Evolutionary conservation across 768 basidiomycete species (phyloP).

Genomic region (Suillus subluteus): DNA sequence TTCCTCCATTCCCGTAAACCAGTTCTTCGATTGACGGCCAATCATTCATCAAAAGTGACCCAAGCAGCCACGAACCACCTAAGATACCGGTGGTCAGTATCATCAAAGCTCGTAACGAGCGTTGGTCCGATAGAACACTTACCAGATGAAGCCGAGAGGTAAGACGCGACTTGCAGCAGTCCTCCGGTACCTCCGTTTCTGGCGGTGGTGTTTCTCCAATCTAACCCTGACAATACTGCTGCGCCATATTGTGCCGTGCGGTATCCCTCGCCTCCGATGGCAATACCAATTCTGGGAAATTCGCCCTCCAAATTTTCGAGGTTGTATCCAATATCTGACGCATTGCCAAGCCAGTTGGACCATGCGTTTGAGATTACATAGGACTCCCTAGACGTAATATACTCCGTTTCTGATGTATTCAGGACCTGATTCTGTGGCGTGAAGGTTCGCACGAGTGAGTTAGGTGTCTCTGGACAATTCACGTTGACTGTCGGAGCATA

Average conservation of each 20-base stretch:
- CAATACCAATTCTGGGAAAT: conserved; percentile 61
- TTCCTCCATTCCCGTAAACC: conserved; percentile 56
- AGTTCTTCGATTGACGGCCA: conserved; percentile 61
- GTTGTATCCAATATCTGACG: conserved; percentile 55
- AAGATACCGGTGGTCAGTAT: neutral
- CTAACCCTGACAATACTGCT: conserved; percentile 58
- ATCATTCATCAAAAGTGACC: conserved; percentile 66
- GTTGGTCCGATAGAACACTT: conserved; percentile 14
- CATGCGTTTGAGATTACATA: conserved; percentile 51
- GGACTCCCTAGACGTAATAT: conserved; percentile 47
- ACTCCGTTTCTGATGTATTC: conserved; percentile 50
- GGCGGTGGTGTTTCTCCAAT: conserved; percentile 62
- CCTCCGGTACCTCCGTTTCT: conserved; percentile 66
- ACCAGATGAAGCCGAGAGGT: conserved; percentile 71
- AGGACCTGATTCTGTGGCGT: conserved; percentile 54
- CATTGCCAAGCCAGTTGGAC: conserved; percentile 62
- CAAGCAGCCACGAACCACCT: conserved; percentile 73
- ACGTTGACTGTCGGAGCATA: conserved; percentile 57
- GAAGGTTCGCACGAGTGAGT: conserved; percentile 53
- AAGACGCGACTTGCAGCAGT: conserved; percentile 70
- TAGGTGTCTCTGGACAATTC: conserved; percentile 54
- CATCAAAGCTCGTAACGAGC: neutral
- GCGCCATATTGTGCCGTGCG: conserved; percentile 71
- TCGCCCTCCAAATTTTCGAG: conserved; percentile 43
- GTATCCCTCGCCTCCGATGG: conserved; percentile 72